Evolutionary conservation across 164 flowering plant species (phyloP).

Genomic region (Berberis thunbergii): DNA sequence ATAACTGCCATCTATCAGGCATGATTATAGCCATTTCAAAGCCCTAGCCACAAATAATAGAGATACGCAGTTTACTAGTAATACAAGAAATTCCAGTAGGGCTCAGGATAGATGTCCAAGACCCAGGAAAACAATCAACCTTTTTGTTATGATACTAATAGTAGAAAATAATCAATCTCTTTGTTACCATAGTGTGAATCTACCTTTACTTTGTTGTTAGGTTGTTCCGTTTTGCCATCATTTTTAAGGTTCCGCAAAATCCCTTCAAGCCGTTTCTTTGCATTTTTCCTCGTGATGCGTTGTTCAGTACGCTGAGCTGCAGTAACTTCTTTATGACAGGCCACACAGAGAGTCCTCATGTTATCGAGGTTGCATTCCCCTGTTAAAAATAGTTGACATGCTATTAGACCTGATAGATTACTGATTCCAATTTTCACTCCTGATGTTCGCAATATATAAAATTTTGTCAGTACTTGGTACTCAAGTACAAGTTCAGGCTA

Average conservation of each 20-base stretch:
- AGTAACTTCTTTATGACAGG: slow-evolving; percentile 84
- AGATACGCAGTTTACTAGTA: too few species aligned
- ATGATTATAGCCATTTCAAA: too few species aligned
- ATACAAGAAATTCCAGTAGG: too few species aligned
- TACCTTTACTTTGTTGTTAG: slow-evolving; percentile 20
- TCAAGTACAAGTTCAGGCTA: too few species aligned
- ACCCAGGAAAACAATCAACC: too few species aligned
- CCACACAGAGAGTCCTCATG: slow-evolving; percentile 89
- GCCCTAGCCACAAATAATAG: too few species aligned
- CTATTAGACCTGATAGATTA: not conserved
- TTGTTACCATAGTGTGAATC: not conserved
- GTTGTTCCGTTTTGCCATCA: slow-evolving; percentile 4
- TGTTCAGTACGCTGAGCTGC: slow-evolving; percentile 57
- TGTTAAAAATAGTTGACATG: slow-evolving; percentile 13
- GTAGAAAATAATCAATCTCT: not conserved
- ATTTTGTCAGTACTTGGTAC: not conserved
- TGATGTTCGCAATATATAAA: not conserved
- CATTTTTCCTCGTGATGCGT: slow-evolving; percentile 29
- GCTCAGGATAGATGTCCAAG: too few species aligned
- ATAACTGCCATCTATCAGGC: too few species aligned
- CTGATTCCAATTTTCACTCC: not conserved
- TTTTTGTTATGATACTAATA: not conserved
- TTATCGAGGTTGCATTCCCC: slow-evolving; percentile 89
- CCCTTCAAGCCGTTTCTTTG: slow-evolving; percentile 49
- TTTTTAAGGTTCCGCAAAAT: slow-evolving; percentile 29